Evolutionary conservation across 1,139 yeast genomes (phyloP).

Genomic region (Hyphopichia wangnamkhiaoensis): DNA sequence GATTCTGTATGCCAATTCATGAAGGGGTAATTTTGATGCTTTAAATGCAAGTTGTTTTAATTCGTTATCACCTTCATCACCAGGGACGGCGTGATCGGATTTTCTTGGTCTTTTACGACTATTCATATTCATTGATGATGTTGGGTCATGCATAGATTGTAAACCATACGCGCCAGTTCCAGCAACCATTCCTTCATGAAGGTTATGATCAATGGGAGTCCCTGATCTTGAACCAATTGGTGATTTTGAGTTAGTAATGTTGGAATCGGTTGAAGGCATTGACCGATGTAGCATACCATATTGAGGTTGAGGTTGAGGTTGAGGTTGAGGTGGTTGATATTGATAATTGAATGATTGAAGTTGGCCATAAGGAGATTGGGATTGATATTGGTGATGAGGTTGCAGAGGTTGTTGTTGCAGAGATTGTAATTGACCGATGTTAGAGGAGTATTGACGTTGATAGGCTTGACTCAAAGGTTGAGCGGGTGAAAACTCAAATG

Average conservation of each 20-base stretch:
- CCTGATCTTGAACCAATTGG: conserved; percentile 5
- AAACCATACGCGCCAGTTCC: background rate
- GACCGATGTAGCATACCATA: background rate
- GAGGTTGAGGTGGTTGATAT: conserved; percentile 6
- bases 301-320: conserved; percentile 12
- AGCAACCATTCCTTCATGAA: background rate
- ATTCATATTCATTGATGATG: conserved; percentile 6
- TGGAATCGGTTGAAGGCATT: conserved; percentile 1
- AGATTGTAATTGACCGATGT: background rate
- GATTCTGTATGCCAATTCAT: conserved; percentile 52
- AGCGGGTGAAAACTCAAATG: conserved; percentile 5
- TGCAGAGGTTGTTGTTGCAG: background rate
- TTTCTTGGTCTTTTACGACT: conserved; percentile 32
- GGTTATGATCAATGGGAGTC: conserved; percentile 3
- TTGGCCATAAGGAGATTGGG: conserved; percentile 9
- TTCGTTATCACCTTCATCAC: conserved; percentile 44
- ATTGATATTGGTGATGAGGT: conserved; percentile 11
- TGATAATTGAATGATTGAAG: conserved; percentile 6
- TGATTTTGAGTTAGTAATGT: background rate
- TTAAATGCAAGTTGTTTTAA: conserved; percentile 50
- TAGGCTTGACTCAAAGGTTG: background rate
- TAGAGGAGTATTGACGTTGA: background rate
- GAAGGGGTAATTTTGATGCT: conserved; percentile 44
- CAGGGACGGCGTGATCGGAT: conserved; percentile 37
- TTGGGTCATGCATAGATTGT: background rate